Evolutionary conservation across 1,284 basidiomycete genomes (phyloP), one percentile per base, ranked within the genome.

Genomic region (Peniophora sp.): DNA sequence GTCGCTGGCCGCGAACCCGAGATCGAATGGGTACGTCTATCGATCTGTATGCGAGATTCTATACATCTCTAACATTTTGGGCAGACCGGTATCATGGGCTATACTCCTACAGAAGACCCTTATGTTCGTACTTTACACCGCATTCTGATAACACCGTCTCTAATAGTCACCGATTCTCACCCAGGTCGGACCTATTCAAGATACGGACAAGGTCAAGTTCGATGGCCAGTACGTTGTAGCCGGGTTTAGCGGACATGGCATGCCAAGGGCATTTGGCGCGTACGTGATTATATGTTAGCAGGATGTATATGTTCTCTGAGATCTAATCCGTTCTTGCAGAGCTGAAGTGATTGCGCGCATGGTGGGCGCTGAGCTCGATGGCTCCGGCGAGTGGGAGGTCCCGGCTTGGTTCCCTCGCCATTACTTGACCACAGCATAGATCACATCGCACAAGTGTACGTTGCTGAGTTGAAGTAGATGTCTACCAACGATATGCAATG

Each of bases 81-180:
- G 11, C 53, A 85, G 89, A 88, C 84, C 2, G 91, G 90, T 0
- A 88, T 93, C 47, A 89, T 91, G 86, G 90, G 81, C 0, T 89
- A 73, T 59, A 91, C 89, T 0, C 69, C 69, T 49, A 69, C 67
- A 6, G 70, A 71, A 0, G 81, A 85, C 61, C 90, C 89, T 0
- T 78, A 89, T 54, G 89, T 92, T 60, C 52, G 82, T 70, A 1
- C 19, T 39, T 51, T 48, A 36, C 24, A 48, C 45, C n/a, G 27
- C 27, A 24, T 51, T 12, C 8, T 32, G 27, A 32, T 32, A 16
- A 9, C 16, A 8, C 48, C 24, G 32, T 45, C 22, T 38, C 5
- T 32, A n/a, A n/a, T n/a, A 49, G 14, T 44, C 17, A 34, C 45
- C 11, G 11, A 16, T 6, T 38, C 38, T 27, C 34, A 16, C 45